Evolutionary conservation across 2,329 filamentous ascomycete species (phyloP).

Genomic region (Chrysoporthe cubensis): DNA sequence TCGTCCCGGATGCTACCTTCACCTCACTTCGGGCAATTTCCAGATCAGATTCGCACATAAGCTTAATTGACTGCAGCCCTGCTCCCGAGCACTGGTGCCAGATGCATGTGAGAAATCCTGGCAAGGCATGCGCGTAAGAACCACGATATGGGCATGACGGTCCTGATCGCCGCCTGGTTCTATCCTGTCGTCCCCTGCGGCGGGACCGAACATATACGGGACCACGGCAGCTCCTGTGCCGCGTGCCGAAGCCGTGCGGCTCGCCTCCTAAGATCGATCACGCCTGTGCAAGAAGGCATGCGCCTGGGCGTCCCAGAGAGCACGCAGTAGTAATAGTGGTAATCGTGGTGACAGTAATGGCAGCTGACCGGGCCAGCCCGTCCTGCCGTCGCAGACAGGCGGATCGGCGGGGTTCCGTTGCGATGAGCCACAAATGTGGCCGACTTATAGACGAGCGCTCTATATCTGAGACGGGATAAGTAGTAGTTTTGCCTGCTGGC

Average conservation of each 20-base stretch:
- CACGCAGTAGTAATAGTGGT: background rate
- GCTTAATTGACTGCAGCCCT: background rate
- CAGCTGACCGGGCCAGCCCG: too few relatives aligned
- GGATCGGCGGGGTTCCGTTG: background rate
- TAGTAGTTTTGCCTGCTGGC: too few relatives aligned
- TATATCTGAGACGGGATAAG: too few relatives aligned
- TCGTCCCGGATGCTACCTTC: background rate
- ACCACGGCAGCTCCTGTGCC: too few relatives aligned
- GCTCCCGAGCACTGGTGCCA: background rate
- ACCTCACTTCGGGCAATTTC: background rate
- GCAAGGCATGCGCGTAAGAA: background rate
- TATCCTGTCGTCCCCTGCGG: background rate
- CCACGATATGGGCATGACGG: too few relatives aligned
- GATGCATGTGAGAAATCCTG: background rate
- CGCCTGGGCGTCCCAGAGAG: background rate
- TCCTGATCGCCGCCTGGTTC: background rate
- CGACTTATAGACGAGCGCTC: background rate
- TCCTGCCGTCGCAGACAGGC: background rate
- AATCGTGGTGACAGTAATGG: background rate
- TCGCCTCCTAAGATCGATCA: too few relatives aligned
- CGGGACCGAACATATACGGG: too few relatives aligned
- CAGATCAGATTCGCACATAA: constrained; percentile 1
- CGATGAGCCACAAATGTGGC: background rate
- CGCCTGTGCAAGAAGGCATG: too few relatives aligned
- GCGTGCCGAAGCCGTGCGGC: too few relatives aligned